Evolutionary conservation across 2,329 filamentous ascomycete species (phyloP), one percentile per base, ranked within the genome.

Genomic region (Cladosporium cucumerinum): DNA sequence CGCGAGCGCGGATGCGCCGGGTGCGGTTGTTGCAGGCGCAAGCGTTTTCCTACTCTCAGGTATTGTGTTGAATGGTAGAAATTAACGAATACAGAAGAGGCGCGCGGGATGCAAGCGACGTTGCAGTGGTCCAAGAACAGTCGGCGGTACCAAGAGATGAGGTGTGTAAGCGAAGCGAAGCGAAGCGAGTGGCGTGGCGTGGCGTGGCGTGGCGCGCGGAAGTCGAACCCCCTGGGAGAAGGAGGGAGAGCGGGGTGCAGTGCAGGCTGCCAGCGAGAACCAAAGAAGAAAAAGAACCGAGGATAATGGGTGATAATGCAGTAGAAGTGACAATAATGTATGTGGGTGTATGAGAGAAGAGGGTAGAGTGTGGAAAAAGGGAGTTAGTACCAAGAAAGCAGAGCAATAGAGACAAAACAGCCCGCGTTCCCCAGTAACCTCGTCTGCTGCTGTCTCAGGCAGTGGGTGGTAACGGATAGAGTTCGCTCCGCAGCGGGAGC

Each of bases 111-210:
- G 36, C 43, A 52, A 48, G 59, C 59, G 59, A 54, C 12, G 43
- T 52, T 43, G 59, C n/a, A 26, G 58, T 28, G 46, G 43, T 51
- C 32, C 48, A 54, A 62, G 59, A 54, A 25, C 39, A 46, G 39
- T 26, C 52, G 18, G 32, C n/a, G n/a, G 54, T 46, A 54, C 49
- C 34, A 54, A 62, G 60, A 62, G 48, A 62, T 61, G 54, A 46
- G 55, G 55, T 58, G 54, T 57, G 36, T 34, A 58, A 58, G 59
- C 59, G 59, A 49, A 43, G 49, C 59, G 59, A 49, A 43, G 49
- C 49, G 60, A 54, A 32, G 60, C 34, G 39, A 46, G 60, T 51
- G 49, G 58, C 57, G 46, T 51, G 30, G 58, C 43, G 43, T n/a
- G 39, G n/a, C n/a, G 60, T 51, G 49, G 58, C 57, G 46, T 51